Base-by-base conservation (phyloP, 805 yeast species). In the Pichia rugopelliculosa region DNA sequence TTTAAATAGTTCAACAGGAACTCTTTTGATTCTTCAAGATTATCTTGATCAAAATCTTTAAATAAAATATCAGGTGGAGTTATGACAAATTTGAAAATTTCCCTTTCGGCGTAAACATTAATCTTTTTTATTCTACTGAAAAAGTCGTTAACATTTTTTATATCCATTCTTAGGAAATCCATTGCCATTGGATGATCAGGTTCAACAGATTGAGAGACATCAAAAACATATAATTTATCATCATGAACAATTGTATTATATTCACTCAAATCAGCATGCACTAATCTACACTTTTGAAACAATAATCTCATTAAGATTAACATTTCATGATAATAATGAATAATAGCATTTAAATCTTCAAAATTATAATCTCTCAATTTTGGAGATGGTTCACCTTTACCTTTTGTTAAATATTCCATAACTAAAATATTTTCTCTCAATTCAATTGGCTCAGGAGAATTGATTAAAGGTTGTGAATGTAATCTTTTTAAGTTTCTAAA, bases 181-280 rank as follows among this genome's bases (percentile, higher is more conserved):
- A 93, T 72, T 39, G 96, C 85, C 88, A 88, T 88, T 11, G 96
- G 98, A 66, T 93, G 99, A 57, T 89, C 96, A 10, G 96, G 97
- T 64, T 93, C 98, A 22, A 93, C 98, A 36, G 95, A 82, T 64
- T 93, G 99, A 1, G 98, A 90, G 11, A 93, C 99, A 68, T 93
- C 99, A 56, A 93, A 87, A 49, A 93, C 86, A 66, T 85, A 89
- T 25, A 93, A 69, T 60, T 79, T 77, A 30, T 76, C 82, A 8
- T 86, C 64, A 60, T 91, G 97, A 21, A 93, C 86, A 46, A 93
- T 84, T 2, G 89, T 77, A 63, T 93, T 93, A 70, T 93, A 93
- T 65, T 93, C 99, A 52, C 95, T 84, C 61, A 93, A 72, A 73
- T 93, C 99, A 0, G 99, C 99, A 71, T 93, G 99, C 10, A 93